A percentile compares a stretch with the other conserved stretches of the same genome.
Evolutionary conservation across 1,284 basidiomycete genomes (phyloP).

Genomic region (Leccinum pseudoinsigne): DNA sequence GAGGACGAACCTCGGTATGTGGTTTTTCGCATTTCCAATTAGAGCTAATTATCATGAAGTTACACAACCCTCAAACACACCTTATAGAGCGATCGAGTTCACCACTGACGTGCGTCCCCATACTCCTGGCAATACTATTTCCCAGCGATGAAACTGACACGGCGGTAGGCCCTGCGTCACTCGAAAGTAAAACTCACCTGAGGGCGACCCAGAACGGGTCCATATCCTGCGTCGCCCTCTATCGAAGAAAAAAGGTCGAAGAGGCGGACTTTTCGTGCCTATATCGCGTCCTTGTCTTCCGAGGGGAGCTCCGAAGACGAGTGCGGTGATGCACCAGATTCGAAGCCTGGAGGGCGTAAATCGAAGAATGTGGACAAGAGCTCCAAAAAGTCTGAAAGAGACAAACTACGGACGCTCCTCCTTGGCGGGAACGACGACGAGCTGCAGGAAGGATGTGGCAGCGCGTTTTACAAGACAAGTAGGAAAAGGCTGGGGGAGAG

Average conservation of each 20-base stretch:
- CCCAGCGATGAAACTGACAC: neutral
- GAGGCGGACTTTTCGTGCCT: slow-evolving; percentile 84
- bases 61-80: slow-evolving; percentile 51
- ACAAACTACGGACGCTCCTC: slow-evolving; percentile 72
- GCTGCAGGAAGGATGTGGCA: slow-evolving; percentile 81
- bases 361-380: slow-evolving; percentile 18
- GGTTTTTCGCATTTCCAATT: no score
- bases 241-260: slow-evolving; percentile 80
- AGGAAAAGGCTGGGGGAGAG: slow-evolving; percentile 33
- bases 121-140: neutral
- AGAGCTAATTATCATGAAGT: slow-evolving; percentile 26
- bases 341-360: neutral
- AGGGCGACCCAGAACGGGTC: slow-evolving; percentile 90
- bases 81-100: slow-evolving; percentile 87
- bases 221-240: slow-evolving; percentile 79
- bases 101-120: slow-evolving; percentile 78
- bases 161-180: slow-evolving; percentile 83
- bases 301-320: slow-evolving; percentile 48
- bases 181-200: slow-evolving; percentile 98
- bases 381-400: slow-evolving; percentile 52
- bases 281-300: slow-evolving; percentile 76
- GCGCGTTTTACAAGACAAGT: slow-evolving; percentile 22
- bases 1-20: slow-evolving; percentile 44
- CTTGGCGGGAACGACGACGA: slow-evolving; percentile 64
- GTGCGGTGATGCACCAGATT: neutral